A percentile compares a stretch with the other conserved stretches of the same genome.
Conservation (phyloP, 805 yeast species). For the Saccharomyces jurei region DNA sequence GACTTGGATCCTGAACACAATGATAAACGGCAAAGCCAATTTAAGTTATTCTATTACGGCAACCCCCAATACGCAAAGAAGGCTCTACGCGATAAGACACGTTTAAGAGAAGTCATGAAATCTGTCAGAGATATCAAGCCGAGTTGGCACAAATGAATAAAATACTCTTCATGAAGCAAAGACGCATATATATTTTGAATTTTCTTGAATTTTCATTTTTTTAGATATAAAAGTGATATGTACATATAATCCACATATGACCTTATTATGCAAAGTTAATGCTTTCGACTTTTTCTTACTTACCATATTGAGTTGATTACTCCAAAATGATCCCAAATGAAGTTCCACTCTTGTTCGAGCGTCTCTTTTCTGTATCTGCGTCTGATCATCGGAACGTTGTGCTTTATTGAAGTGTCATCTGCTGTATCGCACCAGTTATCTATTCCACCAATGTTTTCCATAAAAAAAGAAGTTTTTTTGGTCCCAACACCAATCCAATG, state of each 20-base stretch:
- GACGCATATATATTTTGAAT: neutral
- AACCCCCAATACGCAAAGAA: slow-evolving; percentile 19
- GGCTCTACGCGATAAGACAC: slow-evolving; percentile 6
- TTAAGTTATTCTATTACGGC: slow-evolving; percentile 38
- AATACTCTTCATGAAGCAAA: neutral
- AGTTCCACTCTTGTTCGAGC: slow-evolving; percentile 26
- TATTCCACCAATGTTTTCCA: slow-evolving; percentile 18
- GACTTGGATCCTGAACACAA: slow-evolving; percentile 25
- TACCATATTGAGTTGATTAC: neutral
- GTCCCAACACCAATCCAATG: slow-evolving; percentile 28
- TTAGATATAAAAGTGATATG: neutral
- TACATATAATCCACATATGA: neutral
- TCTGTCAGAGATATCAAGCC: slow-evolving; percentile 31
- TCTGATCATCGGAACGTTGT: slow-evolving; percentile 27
- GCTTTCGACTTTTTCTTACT: neutral
- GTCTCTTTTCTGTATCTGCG: slow-evolving; percentile 22
- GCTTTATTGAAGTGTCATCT: slow-evolving; percentile 24
- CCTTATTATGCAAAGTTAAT: neutral
- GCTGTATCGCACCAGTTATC: slow-evolving; percentile 27
- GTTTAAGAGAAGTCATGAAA: slow-evolving; percentile 21
- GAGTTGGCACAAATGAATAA: slow-evolving; percentile 24
- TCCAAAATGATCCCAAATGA: slow-evolving; percentile 10
- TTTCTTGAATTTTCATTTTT: neutral
- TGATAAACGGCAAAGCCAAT: slow-evolving; percentile 22
- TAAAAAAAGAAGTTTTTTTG: slow-evolving; percentile 4